These are phyloP conservation scores for Taiozyma sp. DNA, from an alignment of 1,139 yeast species.

Conservation along the genomic window DNA sequence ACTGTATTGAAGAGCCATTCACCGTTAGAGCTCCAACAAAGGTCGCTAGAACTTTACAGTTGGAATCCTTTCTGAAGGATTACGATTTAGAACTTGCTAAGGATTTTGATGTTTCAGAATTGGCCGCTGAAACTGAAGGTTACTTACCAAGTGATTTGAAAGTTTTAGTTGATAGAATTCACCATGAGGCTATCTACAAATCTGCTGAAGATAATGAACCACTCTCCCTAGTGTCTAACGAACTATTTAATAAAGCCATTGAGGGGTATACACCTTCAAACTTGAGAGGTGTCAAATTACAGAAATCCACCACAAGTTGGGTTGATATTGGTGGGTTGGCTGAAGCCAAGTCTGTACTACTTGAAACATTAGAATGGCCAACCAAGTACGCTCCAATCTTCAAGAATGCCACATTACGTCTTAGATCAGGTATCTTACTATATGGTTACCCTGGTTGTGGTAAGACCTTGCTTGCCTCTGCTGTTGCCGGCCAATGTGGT, in stretches of 20 bases:
- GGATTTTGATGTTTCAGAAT: conserved; percentile 58
- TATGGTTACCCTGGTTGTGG: conserved; percentile 99
- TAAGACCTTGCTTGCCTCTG: conserved; percentile 87
- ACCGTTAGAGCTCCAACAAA: conserved; percentile 70
- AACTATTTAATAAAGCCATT: conserved; percentile 53
- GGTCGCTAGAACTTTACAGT: conserved; percentile 47
- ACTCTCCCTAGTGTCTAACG: conserved; percentile 15
- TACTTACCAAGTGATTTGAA: conserved; percentile 81
- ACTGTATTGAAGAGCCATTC: conserved; percentile 61
- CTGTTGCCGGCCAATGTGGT: conserved; percentile 93
- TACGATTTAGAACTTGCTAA: conserved; percentile 26
- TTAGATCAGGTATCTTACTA: conserved; percentile 83
- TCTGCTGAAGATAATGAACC: conserved; percentile 15
- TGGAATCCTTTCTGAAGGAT: conserved; percentile 41
- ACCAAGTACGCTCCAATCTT: conserved; percentile 93
- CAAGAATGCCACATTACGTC: conserved; percentile 77
- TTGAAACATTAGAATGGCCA: conserved; percentile 97
- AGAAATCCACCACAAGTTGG: conserved; percentile 78
- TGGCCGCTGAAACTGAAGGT: conserved; percentile 83
- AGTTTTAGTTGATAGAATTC: conserved; percentile 67
- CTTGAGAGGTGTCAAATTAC: conserved; percentile 81
- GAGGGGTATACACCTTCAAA: conserved; percentile 75
- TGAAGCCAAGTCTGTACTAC: conserved; percentile 67
- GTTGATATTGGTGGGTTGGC: conserved; percentile 82
- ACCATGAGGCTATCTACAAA: conserved; percentile 55